Base-by-base conservation (phyloP, 2,329 filamentous ascomycete genomes). In the Fusarium secorum region DNA sequence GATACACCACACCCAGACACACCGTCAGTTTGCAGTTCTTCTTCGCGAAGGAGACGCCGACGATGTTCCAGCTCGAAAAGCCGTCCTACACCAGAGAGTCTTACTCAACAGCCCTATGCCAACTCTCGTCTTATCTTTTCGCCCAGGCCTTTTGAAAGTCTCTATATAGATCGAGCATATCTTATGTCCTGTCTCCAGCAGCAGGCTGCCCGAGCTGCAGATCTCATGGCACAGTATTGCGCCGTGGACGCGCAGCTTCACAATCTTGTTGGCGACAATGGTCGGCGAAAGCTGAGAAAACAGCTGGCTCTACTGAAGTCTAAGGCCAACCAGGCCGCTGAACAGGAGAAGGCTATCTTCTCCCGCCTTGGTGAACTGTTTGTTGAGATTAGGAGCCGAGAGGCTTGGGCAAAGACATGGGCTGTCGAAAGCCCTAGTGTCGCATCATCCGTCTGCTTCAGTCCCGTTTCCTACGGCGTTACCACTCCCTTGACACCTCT, bases 361-460 rank as follows among this genome's bases (percentile, higher is more conserved):
- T 62, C 78, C 20, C 79, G 86, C 5, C 78, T 89, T n/a, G 78
- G 82, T 17, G 85, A 88, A 62, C 70, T 89, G 18, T 80, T 83
- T 36, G 76, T 84, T 20, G 85, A 89, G 75, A 81, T 86, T 18
- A 82, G 83, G 69, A 83, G 81, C 41, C 80, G 81, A 6, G 81
- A 84, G 55, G 77, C 81, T 5, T 82, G 80, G 80, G 72, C 72
- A 33, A 77, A 79, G 39, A 75, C 59, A 32, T 53, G 48, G 54
- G 60, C 58, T 55, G 38, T 49, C 18, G 58, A 54, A 52, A 70
- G 57, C 64, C 68, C 57, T 18, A 56, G 65, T 13, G 44, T 68
- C 15, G 46, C 45, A 26, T 68, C 70, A 13, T 55, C 64, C 18
- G 63, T 56, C 30, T 57, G 49, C 35, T 70, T 72, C 57, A 72